A percentile compares a stretch with the other conserved stretches of the same genome.
These are phyloP conservation scores for Cryptosporidium meleagridis DNA, from an alignment of 169 alveolate species.

Conservation along the genomic window DNA sequence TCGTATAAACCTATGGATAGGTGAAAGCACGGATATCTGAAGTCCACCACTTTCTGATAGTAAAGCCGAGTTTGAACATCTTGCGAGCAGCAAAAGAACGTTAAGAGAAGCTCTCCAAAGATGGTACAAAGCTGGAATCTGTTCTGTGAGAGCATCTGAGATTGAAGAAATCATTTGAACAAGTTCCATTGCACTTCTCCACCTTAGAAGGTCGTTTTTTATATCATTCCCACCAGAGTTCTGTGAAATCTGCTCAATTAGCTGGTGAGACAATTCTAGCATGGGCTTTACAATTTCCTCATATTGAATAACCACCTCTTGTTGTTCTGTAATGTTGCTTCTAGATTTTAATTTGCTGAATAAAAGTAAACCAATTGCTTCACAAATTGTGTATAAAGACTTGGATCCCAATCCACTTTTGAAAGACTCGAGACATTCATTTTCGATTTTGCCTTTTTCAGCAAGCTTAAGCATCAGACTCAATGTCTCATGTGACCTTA, in stretches of 20 bases:
- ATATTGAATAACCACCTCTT: slow-evolving; percentile 9
- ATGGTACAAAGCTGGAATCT: not conserved
- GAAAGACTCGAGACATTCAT: not conserved
- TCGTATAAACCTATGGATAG: slow-evolving; percentile 38
- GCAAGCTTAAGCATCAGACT: not conserved
- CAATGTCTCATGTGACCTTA: slow-evolving; percentile 36
- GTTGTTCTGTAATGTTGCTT: not conserved
- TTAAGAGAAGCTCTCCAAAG: slow-evolving; percentile 51
- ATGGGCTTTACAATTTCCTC: slow-evolving; percentile 48
- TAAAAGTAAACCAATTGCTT: slow-evolving; percentile 33
- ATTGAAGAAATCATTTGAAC: slow-evolving; percentile 44
- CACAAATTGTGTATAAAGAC: slow-evolving; percentile 23
- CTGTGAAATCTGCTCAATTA: slow-evolving; percentile 16
- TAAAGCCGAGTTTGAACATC: not conserved
- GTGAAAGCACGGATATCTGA: slow-evolving; percentile 33
- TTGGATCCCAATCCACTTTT: slow-evolving; percentile 15
- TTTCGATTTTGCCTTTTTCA: not conserved
- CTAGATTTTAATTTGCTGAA: not conserved
- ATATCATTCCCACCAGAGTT: not conserved
- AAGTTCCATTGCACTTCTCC: slow-evolving; percentile 55
- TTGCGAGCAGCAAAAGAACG: not conserved
- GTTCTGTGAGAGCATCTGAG: slow-evolving; percentile 40
- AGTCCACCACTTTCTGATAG: not conserved
- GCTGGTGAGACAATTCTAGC: slow-evolving; percentile 7
- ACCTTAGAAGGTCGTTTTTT: not conserved